These are phyloP conservation scores for Eucalyptus leucophloia DNA, from an alignment of 345 rosid genomes.

Conservation along the genomic window DNA sequence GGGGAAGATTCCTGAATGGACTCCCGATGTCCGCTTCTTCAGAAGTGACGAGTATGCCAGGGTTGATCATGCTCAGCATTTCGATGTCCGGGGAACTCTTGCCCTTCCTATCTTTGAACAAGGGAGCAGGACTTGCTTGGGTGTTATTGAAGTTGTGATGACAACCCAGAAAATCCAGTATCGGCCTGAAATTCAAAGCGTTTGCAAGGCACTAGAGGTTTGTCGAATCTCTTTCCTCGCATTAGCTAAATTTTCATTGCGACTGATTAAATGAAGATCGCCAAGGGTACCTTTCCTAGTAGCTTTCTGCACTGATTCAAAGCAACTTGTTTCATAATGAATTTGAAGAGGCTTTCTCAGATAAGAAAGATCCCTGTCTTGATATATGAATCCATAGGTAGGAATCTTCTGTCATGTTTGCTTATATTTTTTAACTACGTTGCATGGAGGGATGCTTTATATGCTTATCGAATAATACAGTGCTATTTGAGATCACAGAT, in stretches of 20 bases:
- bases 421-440: background rate
- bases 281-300: background rate
- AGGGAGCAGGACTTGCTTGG: slow-evolving; percentile 72
- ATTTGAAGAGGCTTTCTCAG: background rate
- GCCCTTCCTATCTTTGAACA: slow-evolving; percentile 93
- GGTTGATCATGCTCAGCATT: slow-evolving; percentile 59
- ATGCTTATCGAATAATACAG: background rate
- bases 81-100: slow-evolving; percentile 69
- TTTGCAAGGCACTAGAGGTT: slow-evolving; percentile 89
- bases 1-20: slow-evolving; percentile 89
- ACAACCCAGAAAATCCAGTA: slow-evolving; percentile 59
- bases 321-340: background rate
- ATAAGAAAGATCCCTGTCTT: background rate
- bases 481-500: background rate
- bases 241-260: background rate
- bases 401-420: background rate
- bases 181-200: slow-evolving; percentile 65
- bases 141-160: slow-evolving; percentile 86
- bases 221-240: background rate
- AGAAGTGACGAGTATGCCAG: slow-evolving; percentile 77
- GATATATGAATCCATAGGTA: background rate
- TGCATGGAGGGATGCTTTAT: background rate
- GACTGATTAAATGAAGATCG: background rate
- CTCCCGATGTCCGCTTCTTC: slow-evolving; percentile 89
- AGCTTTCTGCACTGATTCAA: background rate